These are phyloP conservation scores for Syzygium grande DNA, from an alignment of 345 rosid genomes.

Conservation along the genomic window DNA sequence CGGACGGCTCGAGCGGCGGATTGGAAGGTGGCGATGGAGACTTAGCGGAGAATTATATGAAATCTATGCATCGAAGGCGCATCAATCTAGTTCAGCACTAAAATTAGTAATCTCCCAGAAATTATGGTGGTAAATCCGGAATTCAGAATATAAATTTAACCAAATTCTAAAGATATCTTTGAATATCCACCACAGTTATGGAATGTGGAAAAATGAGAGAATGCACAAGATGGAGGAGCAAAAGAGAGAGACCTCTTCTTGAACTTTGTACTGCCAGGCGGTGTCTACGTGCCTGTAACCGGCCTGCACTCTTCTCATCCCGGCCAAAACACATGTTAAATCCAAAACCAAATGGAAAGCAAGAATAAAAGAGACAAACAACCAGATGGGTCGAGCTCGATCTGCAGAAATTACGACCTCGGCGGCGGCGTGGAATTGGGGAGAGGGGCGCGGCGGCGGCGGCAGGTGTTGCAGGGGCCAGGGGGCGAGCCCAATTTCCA, in stretches of 20 bases:
- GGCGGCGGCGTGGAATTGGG: conserved; percentile 34
- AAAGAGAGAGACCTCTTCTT: conserved; percentile 18
- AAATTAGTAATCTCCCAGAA: too few species aligned
- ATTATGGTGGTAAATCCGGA: too few species aligned
- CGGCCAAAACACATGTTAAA: background rate
- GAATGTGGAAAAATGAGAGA: background rate
- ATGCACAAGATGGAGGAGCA: background rate
- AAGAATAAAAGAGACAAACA: background rate
- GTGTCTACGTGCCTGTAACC: conserved; percentile 51
- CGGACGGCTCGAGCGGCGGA: background rate
- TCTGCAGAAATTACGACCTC: conserved; percentile 23
- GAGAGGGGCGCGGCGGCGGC: conserved; percentile 14
- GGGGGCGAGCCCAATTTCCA: conserved; percentile 41
- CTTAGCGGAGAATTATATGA: background rate
- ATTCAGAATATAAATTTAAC: too few species aligned
- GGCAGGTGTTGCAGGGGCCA: too few species aligned
- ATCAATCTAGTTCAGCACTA: background rate
- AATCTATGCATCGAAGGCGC: background rate
- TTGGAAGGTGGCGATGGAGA: background rate
- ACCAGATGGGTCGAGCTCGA: background rate
- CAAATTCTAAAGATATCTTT: too few species aligned
- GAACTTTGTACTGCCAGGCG: conserved; percentile 38
- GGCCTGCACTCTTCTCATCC: conserved; percentile 11
- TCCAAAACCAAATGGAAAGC: background rate
- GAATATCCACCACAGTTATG: too few species aligned